phyloP scores from a whole-genome alignment of 2,329 filamentous ascomycete genomes.

The Blastomyces gilchristii region DNA sequence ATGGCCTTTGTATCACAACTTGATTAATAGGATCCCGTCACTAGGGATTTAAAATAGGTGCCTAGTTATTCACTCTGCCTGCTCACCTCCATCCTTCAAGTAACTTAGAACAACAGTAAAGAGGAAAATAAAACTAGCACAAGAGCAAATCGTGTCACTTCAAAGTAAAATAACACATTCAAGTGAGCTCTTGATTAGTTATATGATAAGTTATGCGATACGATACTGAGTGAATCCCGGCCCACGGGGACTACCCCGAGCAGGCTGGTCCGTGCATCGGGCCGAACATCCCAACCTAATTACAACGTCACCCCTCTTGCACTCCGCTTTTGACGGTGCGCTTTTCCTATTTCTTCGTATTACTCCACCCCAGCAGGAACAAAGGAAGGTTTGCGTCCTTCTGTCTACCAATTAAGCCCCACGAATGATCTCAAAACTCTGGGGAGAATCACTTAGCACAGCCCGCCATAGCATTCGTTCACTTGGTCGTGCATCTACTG shows the following conservation, averaged over 20 bases:
- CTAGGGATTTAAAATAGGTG: no score
- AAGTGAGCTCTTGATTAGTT: no score
- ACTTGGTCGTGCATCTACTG: not conserved
- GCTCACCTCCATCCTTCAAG: no score
- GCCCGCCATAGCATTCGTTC: not conserved
- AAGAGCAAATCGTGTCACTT: no score
- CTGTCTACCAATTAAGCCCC: not conserved
- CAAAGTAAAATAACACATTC: no score
- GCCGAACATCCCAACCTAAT: not conserved
- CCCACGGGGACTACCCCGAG: not conserved
- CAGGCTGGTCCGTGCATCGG: conserved; percentile 1
- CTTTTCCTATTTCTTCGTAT: not conserved
- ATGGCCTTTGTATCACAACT: not conserved
- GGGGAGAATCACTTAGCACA: conserved; percentile 1
- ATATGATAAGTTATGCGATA: no score
- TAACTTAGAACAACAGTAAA: no score
- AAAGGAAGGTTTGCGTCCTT: not conserved
- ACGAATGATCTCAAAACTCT: conserved; percentile 3
- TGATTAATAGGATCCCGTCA: no score
- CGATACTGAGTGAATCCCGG: no score
- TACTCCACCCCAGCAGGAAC: not conserved
- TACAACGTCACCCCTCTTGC: not conserved
- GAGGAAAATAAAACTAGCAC: no score
- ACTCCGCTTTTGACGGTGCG: not conserved
- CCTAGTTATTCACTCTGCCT: no score